phyloP scores from a whole-genome alignment of 2,329 filamentous ascomycete genomes.

The Exserohilum rostratum region DNA sequence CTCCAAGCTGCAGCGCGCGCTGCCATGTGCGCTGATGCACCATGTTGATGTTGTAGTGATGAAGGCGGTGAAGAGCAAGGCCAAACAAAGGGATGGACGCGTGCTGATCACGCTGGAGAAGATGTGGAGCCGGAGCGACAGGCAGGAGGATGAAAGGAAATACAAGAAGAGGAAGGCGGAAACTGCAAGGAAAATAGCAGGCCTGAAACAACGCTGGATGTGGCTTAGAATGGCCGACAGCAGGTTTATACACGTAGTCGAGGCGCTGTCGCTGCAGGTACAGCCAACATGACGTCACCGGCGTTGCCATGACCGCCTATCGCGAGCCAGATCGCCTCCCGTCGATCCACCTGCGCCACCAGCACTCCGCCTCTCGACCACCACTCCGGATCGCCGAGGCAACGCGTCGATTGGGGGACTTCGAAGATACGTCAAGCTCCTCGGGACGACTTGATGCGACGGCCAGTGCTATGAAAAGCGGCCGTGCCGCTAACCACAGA shows the following conservation, averaged over 20 bases:
- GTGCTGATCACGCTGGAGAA: slow-evolving; percentile 2
- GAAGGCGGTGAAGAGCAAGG: slow-evolving; percentile 1
- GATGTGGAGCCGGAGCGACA: slow-evolving; percentile 14
- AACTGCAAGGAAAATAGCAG: neutral
- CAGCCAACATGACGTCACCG: slow-evolving; percentile 14
- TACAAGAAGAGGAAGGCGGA: neutral
- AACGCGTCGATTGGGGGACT: neutral
- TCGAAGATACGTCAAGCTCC: neutral
- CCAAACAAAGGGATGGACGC: slow-evolving; percentile 3
- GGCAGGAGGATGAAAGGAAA: slow-evolving; percentile 12
- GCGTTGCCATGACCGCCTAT: neutral
- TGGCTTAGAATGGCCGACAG: slow-evolving; percentile 4
- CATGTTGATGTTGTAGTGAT: slow-evolving; percentile 17
- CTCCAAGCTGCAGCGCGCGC: slow-evolving; percentile 30
- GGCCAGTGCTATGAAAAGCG: neutral
- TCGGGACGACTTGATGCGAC: neutral
- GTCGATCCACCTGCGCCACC: slow-evolving; percentile 2
- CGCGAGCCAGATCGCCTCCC: slow-evolving; percentile 5
- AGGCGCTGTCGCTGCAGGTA: slow-evolving; percentile 15
- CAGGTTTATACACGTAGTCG: slow-evolving; percentile 13
- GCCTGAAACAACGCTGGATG: slow-evolving; percentile 3
- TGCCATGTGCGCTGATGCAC: slow-evolving; percentile 18
- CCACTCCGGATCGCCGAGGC: neutral
- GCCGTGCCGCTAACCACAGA: neutral
- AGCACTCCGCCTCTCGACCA: neutral